A percentile compares a stretch with the other conserved stretches of the same genome.
Evolutionary conservation across 2,329 filamentous ascomycete genomes (phyloP).

Genomic region (Purpureocillium lavendulum): DNA sequence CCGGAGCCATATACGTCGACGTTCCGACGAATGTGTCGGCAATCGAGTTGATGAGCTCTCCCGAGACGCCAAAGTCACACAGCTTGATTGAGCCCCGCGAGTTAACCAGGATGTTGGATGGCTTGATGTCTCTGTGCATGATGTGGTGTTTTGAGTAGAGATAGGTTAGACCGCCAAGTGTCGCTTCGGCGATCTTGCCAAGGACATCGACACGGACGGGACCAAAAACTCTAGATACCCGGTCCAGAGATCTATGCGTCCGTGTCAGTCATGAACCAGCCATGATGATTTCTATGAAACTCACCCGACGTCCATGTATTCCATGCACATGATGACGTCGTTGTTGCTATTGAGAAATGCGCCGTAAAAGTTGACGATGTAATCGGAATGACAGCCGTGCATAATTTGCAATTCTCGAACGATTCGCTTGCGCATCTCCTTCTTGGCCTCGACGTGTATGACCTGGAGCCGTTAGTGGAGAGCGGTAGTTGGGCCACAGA

Average conservation of each 20-base stretch:
- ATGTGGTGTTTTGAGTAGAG: conserved; percentile 94
- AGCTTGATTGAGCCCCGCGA: conserved; percentile 92
- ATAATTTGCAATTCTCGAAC: conserved; percentile 96
- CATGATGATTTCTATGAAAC: conserved; percentile 23
- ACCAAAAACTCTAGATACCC: conserved; percentile 89
- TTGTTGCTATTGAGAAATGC: conserved; percentile 94
- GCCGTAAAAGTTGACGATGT: conserved; percentile 96
- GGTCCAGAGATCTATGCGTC: conserved; percentile 68
- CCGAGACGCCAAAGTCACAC: conserved; percentile 98
- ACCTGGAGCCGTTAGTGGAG: conserved; percentile 45
- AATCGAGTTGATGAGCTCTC: conserved; percentile 94
- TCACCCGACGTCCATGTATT: conserved; percentile 98
- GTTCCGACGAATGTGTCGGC: conserved; percentile 98
- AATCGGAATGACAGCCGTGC: conserved; percentile 93
- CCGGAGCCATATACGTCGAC: conserved; percentile 98
- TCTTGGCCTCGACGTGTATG: conserved; percentile 96
- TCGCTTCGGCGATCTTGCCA: conserved; percentile 94
- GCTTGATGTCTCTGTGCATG: conserved; percentile 98
- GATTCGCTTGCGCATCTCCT: conserved; percentile 93
- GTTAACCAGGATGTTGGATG: conserved; percentile 95
- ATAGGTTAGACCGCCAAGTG: conserved; percentile 86
- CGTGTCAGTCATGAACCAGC: neutral
- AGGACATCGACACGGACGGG: conserved; percentile 93
- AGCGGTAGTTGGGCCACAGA: too few species aligned
- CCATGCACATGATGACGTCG: conserved; percentile 99